Evolutionary conservation across 495 filamentous ascomycete genomes (phyloP), one percentile per base, ranked within the genome.

Genomic region (Xylaria castorea): DNA sequence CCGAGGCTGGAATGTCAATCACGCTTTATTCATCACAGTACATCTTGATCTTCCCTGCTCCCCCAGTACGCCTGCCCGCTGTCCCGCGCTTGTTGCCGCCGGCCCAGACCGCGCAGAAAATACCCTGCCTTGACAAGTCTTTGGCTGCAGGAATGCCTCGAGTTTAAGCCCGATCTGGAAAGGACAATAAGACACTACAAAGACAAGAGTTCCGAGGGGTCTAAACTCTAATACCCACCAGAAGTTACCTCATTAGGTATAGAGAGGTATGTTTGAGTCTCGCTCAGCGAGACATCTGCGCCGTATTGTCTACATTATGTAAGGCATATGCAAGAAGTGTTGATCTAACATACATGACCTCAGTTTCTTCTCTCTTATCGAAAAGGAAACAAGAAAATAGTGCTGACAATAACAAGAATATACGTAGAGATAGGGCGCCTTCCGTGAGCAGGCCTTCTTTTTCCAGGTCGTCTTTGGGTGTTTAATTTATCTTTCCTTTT

Each of bases 101-200:
- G 70, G 51, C 50, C 70, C 42, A 58, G 51, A 72, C 60, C 62
- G 51, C 63, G 27, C 51, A 61, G 42, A 48, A 40, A 22, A 72
- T 61, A 25, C 53, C 70, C 63, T 67, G 63, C 32, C 62, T 44
- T 16, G n/a, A 58, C 25, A 46, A 71, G 48, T 58, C 42, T 53
- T n/a, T 12, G 36, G 70, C 48, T 42, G 50, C 70, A 58, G 48
- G 63, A 72, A 67, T 66, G 70, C 62, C 63, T 72, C 63, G 50
- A 72, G 42, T 46, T 66, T 67, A 72, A 72, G 63, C 70, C 70
- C 40, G 14, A 67, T 66, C 42, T 72, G 63, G 70, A 44, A 67
- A 51, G 36, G 63, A 60, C 62, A 67, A 67, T 66, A 66, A 61
- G 34, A 63, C 68, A 71, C 20, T 25, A 12, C 16, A 71, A 53